Evolutionary conservation across 2,329 filamentous ascomycete species (phyloP), one percentile per base, ranked within the genome.

Genomic region (Aspergillus tanneri): DNA sequence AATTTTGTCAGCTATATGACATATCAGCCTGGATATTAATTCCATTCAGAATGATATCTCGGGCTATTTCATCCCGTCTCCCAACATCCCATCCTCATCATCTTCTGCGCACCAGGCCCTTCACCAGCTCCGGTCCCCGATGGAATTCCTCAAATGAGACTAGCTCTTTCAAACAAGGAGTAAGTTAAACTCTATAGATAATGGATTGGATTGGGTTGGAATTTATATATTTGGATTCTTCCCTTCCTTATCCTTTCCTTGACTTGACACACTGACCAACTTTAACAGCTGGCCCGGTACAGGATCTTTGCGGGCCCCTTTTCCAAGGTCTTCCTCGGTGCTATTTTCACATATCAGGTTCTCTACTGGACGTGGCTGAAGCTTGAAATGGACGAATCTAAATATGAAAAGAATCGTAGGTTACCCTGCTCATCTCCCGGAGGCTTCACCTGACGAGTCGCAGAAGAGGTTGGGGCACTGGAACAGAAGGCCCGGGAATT

Each of bases 311-410:
- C 61, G 5, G 62, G 72, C 25, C 73, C 75, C 8, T 71, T 77
- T 42, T 67, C 68, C 51, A 77, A 77, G 53, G 71, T 75, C 50
- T 74, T 77, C 46, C 66, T 77, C 3, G 70, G 73, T 6, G 72
- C 73, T 3, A 69, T 77, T 27, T 70, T 77, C 56, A 73, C 70
- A 12, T 77, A 76, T 55, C 75, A 77, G 53, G 63, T 75, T 34
- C 62, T 74, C 16, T 75, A 77, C 53, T 75, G 71, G 71, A 59
- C 62, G 23, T 77, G 75, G 75, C 46, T 73, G 58, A 75, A 72
- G 50, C 57, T 77, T 10, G 74, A 77, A 58, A 73, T 69, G 44
- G 72, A 75, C 47, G 73, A 75, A 50, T 61, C 63, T 5, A 74
- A 71, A 53, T 58, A 67, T 14, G 53, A 66, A 21, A 76, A 72